Conservation (phyloP, 2,329 filamentous ascomycete genomes). For the Neoascochyta sp. region DNA sequence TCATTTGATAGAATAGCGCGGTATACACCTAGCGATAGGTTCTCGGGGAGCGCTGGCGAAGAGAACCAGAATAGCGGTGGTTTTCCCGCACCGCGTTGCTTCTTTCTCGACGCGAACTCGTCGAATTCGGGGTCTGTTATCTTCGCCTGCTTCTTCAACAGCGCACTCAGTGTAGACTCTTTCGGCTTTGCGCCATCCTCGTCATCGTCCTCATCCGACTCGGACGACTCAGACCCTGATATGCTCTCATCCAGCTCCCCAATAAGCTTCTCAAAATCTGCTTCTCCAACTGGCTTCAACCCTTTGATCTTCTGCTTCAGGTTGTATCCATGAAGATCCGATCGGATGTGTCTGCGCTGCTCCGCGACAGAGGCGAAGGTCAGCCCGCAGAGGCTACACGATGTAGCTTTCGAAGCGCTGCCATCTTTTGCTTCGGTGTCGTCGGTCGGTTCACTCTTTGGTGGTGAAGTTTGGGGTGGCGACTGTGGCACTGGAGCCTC, state of each 20-base stretch:
- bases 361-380: slow-evolving; percentile 70
- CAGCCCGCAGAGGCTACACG: slow-evolving; percentile 76
- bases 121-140: slow-evolving; percentile 58
- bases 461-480: slow-evolving; percentile 6
- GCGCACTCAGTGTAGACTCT: slow-evolving; percentile 67
- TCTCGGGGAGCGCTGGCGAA: slow-evolving; percentile 68
- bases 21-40: slow-evolving; percentile 82
- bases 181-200: slow-evolving; percentile 50
- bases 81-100: slow-evolving; percentile 58
- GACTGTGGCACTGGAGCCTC: slow-evolving; percentile 17
- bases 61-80: slow-evolving; percentile 82
- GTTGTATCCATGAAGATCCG: slow-evolving; percentile 91
- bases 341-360: slow-evolving; percentile 80
- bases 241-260: slow-evolving; percentile 85
- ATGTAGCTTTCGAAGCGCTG: slow-evolving; percentile 57
- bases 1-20: slow-evolving; percentile 70
- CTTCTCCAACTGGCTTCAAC: slow-evolving; percentile 66
- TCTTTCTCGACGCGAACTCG: slow-evolving; percentile 47
- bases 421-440: slow-evolving; percentile 38
- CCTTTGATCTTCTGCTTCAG: slow-evolving; percentile 85
- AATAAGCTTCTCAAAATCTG: slow-evolving; percentile 81
- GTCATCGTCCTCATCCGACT: slow-evolving; percentile 71
- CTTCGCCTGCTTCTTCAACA: slow-evolving; percentile 80
- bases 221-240: slow-evolving; percentile 76
- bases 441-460: slow-evolving; percentile 26